Evolutionary conservation across 2,329 filamentous ascomycete species (phyloP), one percentile per base, ranked within the genome.

Genomic region (Septoria petroselini): DNA sequence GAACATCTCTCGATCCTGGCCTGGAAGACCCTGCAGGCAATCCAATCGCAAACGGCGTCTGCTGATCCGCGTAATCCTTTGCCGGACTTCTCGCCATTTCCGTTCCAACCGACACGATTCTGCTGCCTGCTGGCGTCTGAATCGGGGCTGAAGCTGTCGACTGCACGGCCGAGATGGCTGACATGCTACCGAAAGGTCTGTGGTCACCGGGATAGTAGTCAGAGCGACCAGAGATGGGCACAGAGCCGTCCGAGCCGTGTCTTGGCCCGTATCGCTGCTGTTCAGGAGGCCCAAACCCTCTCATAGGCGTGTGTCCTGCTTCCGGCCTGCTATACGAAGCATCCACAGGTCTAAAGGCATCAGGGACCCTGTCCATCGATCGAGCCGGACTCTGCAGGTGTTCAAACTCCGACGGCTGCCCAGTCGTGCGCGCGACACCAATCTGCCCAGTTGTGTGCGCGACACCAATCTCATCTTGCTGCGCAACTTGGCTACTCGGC

Each of bases 31-130:
- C 46, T 9, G 27, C 38, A 14, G 61, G 60, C 25, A 65, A n/a
- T 6, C 47, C 50, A 17, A 63, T 53, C 7, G 60, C 42, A 58
- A 58, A 66, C 4, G 62, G 62, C 1, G 58, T 61, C 43, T 65
- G 63, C 47, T 66, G 64, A 29, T 62, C 60, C 7, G 48, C 35
- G 38, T 64, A 61, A 18, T 59, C 54, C 21, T 54, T 54, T 1
- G 61, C 61, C 2, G 64, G 59, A 37, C 53, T 58, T 14, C 62
- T 57, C 9, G 57, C 57, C 19, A 57, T 48, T 21, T 58, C 56
- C 12, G 59, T 47, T 1, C 53, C 52, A n/a, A 56, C 54, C 1
- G 59, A 60, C 25, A 52, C 50, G n/a, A 59, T 41, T 9, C 47
- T 27, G 1, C 37, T 21, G 15, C 25, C 21, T 3, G 31, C 43